Percentiles rank a stretch among this genome's conserved stretches.
Conservation (phyloP, 164 flowering plant genomes). For the Chloranthus sessilifolius region DNA sequence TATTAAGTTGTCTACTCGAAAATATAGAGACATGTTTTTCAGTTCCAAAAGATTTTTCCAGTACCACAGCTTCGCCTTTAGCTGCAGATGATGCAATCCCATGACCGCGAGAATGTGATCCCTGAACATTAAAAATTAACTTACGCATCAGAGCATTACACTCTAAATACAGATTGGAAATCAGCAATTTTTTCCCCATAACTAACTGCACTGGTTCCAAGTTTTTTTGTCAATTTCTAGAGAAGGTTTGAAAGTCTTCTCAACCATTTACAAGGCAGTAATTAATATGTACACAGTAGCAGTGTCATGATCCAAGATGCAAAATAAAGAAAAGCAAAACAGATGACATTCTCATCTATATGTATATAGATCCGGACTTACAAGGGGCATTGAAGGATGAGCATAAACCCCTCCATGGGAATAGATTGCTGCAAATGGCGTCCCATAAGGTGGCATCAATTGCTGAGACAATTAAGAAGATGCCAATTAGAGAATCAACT, state of each 20-base stretch:
- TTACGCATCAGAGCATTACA: too few relatives aligned
- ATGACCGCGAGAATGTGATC: slow-evolving; percentile 41
- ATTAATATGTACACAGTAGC: too few relatives aligned
- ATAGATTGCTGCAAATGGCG: slow-evolving; percentile 86
- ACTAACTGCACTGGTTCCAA: too few relatives aligned
- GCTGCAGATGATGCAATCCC: slow-evolving; percentile 36
- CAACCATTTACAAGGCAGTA: too few relatives aligned
- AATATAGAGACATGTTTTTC: too few relatives aligned
- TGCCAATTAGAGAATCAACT: slow-evolving; percentile 1
- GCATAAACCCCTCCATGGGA: slow-evolving; percentile 85
- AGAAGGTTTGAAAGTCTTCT: too few relatives aligned
- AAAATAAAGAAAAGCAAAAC: not conserved
- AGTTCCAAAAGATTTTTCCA: not conserved
- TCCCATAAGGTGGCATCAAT: slow-evolving; percentile 86
- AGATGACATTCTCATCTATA: not conserved
- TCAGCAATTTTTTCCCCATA: too few relatives aligned
- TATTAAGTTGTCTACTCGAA: too few relatives aligned
- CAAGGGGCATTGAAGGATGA: slow-evolving; percentile 74
- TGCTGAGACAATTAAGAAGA: slow-evolving; percentile 36
- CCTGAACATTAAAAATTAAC: slow-evolving; percentile 25
- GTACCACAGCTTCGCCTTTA: slow-evolving; percentile 31
- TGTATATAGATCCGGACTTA: slow-evolving; percentile 45
- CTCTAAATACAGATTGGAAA: too few relatives aligned
- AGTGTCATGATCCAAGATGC: not conserved
- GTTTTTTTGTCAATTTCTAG: too few relatives aligned